A percentile compares a stretch with the other conserved stretches of the same genome.
These are phyloP conservation scores for Euphorbia lathyris DNA, from an alignment of 345 rosid species.

Conservation along the genomic window DNA sequence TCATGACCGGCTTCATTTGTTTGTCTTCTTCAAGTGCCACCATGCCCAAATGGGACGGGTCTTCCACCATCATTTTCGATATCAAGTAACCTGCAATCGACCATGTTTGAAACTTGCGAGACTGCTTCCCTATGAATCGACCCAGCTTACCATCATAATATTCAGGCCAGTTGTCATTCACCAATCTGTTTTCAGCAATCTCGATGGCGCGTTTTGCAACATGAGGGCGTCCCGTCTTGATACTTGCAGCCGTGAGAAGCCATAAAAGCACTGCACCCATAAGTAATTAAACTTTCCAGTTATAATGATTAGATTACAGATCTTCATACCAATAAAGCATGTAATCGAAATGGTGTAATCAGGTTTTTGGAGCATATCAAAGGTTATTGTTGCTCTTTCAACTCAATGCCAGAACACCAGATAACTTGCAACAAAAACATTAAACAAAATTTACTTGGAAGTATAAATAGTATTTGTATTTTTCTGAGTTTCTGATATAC, in stretches of 20 bases:
- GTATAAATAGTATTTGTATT: no score
- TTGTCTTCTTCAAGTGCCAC: conserved; percentile 80
- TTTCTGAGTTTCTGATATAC: no score
- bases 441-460: no score
- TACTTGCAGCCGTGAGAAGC: conserved; percentile 87
- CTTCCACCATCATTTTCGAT: conserved; percentile 95
- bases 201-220: conserved; percentile 85
- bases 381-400: no score
- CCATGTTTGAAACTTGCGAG: conserved; percentile 87
- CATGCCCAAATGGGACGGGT: conserved; percentile 93
- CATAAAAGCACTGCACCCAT: conserved; percentile 69
- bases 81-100: conserved; percentile 89
- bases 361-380: no score
- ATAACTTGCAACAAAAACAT: no score
- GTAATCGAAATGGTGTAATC: no score
- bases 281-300: no score
- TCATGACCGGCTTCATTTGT: conserved; percentile 70
- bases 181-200: conserved; percentile 66
- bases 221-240: conserved; percentile 92
- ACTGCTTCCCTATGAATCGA: conserved; percentile 84
- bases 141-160: conserved; percentile 93
- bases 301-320: no score
- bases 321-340: no score
- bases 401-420: no score
- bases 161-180: conserved; percentile 85